A percentile compares a stretch with the other conserved stretches of the same genome.
phyloP scores from a whole-genome alignment of 2,329 filamentous ascomycete species.

The Arthroderma sp. region DNA sequence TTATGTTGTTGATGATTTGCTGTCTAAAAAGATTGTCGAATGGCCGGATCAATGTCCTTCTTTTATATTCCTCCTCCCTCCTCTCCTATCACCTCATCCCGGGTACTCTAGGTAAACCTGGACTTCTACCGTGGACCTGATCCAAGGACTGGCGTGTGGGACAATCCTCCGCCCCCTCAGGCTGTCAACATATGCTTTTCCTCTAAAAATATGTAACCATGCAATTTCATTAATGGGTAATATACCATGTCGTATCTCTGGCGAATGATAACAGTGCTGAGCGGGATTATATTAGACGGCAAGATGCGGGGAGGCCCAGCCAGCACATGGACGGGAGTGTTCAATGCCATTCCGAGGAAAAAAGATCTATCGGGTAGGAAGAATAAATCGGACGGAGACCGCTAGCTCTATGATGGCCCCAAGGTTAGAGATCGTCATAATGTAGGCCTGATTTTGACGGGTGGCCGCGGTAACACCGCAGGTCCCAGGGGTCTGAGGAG shows the following conservation, averaged over 20 bases:
- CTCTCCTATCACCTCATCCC: neutral
- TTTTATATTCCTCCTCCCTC: neutral
- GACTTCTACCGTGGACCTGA: neutral
- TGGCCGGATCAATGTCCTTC: neutral
- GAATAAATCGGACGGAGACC: neutral
- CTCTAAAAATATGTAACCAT: constrained; percentile 1
- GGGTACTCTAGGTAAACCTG: neutral
- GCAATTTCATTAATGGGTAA: neutral
- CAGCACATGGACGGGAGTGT: neutral
- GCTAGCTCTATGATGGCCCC: neutral
- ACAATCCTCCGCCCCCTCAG: constrained; percentile 3
- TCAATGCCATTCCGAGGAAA: neutral
- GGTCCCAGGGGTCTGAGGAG: constrained; percentile 1
- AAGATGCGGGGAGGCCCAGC: constrained; percentile 1
- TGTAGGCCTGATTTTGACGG: neutral
- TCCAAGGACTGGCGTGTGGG: neutral
- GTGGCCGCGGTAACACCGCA: constrained; percentile 2
- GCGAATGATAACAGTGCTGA: neutral
- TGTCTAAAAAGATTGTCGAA: neutral
- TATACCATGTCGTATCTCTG: neutral
- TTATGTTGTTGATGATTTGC: neutral
- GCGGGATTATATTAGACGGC: neutral
- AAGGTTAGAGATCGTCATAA: neutral
- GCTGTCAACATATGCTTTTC: neutral
- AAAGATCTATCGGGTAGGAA: neutral